phyloP scores from a whole-genome alignment of 345 rosid genomes.

The Lumnitzera racemosa region DNA sequence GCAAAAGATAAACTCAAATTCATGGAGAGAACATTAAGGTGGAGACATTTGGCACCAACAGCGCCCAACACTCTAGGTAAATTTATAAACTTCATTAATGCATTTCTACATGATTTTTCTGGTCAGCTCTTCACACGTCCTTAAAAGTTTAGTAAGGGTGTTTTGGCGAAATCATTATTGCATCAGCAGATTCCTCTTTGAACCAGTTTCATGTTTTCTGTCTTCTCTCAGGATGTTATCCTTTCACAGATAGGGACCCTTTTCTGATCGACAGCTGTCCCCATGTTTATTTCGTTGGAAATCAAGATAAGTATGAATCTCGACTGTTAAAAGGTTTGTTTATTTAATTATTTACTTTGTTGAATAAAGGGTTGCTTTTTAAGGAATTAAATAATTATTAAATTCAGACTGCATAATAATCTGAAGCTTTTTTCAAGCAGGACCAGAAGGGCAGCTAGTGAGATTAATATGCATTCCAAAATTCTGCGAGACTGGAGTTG shows the following conservation, averaged over 20 bases:
- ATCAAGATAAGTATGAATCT: slow-evolving; percentile 67
- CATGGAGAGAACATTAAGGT: slow-evolving; percentile 81
- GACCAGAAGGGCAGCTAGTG: slow-evolving; percentile 68
- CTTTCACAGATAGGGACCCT: slow-evolving; percentile 91
- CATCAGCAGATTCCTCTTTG: neutral
- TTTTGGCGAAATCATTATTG: no score
- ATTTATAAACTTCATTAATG: neutral
- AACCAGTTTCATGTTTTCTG: neutral
- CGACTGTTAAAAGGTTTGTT: slow-evolving; percentile 52
- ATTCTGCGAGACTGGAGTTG: slow-evolving; percentile 69
- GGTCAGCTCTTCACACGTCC: no score
- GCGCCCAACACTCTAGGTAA: slow-evolving; percentile 95
- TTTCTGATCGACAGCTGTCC: slow-evolving; percentile 89
- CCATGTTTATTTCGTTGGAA: slow-evolving; percentile 86
- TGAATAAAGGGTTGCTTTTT: neutral
- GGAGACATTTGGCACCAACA: slow-evolving; percentile 98
- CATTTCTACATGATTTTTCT: no score
- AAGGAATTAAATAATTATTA: no score
- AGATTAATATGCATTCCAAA: slow-evolving; percentile 74
- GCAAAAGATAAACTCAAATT: slow-evolving; percentile 75
- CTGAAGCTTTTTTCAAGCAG: slow-evolving; percentile 30
- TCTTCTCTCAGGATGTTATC: slow-evolving; percentile 70
- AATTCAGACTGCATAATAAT: no score
- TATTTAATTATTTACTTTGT: neutral
- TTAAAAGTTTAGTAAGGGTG: no score